Evolutionary conservation across 106 monocot genomes (phyloP), one percentile per base, ranked within the genome.

Genomic region (Apostasia ramifera): DNA sequence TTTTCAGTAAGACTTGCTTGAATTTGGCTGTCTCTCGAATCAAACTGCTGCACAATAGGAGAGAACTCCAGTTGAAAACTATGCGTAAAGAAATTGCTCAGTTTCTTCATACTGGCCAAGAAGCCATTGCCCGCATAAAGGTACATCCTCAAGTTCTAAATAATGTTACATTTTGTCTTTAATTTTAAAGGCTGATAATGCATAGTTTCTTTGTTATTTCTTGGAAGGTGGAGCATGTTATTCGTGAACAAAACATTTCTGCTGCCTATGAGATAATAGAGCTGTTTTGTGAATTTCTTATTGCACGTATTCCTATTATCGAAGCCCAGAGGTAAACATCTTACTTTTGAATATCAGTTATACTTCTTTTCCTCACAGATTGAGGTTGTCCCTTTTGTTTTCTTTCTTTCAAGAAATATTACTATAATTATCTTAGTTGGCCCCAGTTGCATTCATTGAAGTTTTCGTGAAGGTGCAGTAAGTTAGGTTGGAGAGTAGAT

Each of bases 191-290:
- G 9, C 51, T 48, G 44, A 44, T 55, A 11, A 52, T 46, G 41
- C 61, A 4, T 62, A 63, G 11, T 61, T 74, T 45, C 56, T 53
- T 73, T 40, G 12, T 52, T 66, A 10, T 5, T 60, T 71, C 49
- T 56, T 80, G 47, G 26, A 74, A 98, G 98, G 98, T 93, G 73
- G 98, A 98, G 77, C 93, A 93, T 78, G 68, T 93, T 51, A 90
- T 98, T 53, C 86, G 93, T 41, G 98, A 98, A 65, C 85, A 93
- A 66, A 90, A 93, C 71, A 76, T 90, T 55, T 69, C 88, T 56
- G 82, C 87, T 71, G 92, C 98, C 40, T 93, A 98, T 81, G 98
- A 98, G 63, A 83, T 98, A 44, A 10, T 98, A 45, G 93, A 98
- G 72, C 57, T 98, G 46, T 98, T 98, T 67, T 98, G 98, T 66